Base-by-base conservation (phyloP, 805 yeast genomes). In the Teunomyces pallodes region DNA sequence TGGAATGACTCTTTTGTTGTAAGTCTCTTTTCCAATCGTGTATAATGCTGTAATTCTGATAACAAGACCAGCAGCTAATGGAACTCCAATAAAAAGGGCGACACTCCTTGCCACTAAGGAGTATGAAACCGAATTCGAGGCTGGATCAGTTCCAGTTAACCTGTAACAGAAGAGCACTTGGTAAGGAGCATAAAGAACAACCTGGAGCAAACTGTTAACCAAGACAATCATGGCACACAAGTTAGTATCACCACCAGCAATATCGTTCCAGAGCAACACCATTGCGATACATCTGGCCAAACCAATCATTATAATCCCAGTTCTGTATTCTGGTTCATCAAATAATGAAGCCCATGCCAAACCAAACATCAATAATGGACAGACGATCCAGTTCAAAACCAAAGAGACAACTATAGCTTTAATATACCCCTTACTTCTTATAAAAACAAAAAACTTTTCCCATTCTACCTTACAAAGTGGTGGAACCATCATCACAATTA, bases 271-370 rank as follows among this genome's bases (percentile, higher is more conserved):
- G 26, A 81, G 59, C 44, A 81, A 61, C 1, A 80, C 86, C 85
- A 81, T 81, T 17, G 85, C 86, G 52, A 81, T 80, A 57, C 86
- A 81, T 49, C 85, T 62, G 5, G 83, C 85, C 31, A 78, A 48
- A 1, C 86, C 86, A 41, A 81, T 77, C 77, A 81, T 73, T 28
- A 81, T 78, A n/a, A 81, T 69, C 1, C 85, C 85, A 36, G 62
- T 66, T 36, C 85, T 63, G 47, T 76, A 77, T 46, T 78, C 85
- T 6, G 63, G 63, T 43, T 70, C 55, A 47, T 80, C 76, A 47
- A 76, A 76, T 42, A 81, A 54, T 0, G 72, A 68, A 38, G 75
- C 55, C 86, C 85, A 81, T 0, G 82, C 76, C 13, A 81, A 64
- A 0, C 76, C 83, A 56, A 78, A 69, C 85, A 81, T 81, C 45